Evolutionary conservation across 495 filamentous ascomycete species (phyloP), one percentile per base, ranked within the genome.

Genomic region (Neohortaea acidophila): DNA sequence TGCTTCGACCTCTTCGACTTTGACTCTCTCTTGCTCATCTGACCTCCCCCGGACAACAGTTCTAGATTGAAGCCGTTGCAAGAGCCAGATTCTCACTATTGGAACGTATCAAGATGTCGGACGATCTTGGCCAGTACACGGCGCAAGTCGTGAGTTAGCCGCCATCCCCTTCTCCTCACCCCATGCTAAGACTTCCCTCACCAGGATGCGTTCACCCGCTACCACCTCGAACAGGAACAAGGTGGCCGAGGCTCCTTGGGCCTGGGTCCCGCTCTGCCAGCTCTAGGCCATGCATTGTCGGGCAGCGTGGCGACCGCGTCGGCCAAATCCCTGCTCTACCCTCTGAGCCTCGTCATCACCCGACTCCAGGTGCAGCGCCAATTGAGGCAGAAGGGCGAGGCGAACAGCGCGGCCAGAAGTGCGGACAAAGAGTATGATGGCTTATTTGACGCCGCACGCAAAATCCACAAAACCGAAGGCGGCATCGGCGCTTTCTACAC

Each of bases 281-380:
- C 82, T 4, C 62, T 92, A n/a, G 82, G 82, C 14, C 87, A 94
- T 64, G 86, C 87, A 34, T 54, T 81, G 15, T 79, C 84, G 13
- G 85, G 85, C 34, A 74, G 81, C 20, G 64, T 74, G 11, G 85
- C 84, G 12, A 77, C 82, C 2, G 76, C 82, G 9, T 69, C 54
- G 35, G 84, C 84, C 2, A 86, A 84, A 51, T 59, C 86, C 33
- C 58, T 73, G 29, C 73, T 79, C 8, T 92, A 93, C 55, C 86
- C 87, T 2, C 69, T 94, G 18, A 79, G 80, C 52, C 68, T 92
- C n/a, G 75, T 86, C 39, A 77, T 84, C 43, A 83, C 84, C 12
- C 70, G 84, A 10, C 69, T 93, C 3, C 84, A 93, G 58, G 81
- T 81, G 10, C 84, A 92, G 56, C 68, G 71, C 27, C 73, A 73